phyloP scores from a whole-genome alignment of 2,329 filamentous ascomycete genomes.

The Calonectria pseudoreteaudii region DNA sequence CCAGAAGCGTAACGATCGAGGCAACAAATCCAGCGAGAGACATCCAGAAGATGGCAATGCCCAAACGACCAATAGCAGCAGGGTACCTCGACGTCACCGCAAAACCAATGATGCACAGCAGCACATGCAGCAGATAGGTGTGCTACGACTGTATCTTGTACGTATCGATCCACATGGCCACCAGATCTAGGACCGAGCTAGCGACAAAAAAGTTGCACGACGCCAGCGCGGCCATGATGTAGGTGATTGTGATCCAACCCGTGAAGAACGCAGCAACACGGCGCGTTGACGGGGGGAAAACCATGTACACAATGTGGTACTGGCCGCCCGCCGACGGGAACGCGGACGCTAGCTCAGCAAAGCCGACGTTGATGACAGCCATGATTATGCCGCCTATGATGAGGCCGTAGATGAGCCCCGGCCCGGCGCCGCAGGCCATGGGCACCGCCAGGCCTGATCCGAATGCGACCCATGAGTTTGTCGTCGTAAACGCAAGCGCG shows the following conservation, averaged over 20 bases:
- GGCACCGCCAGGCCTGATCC: conserved; percentile 40
- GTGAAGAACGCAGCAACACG: conserved; percentile 40
- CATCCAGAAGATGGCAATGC: conserved; percentile 37
- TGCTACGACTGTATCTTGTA: conserved; percentile 40
- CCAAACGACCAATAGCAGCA: conserved; percentile 37
- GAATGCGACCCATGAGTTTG: conserved; percentile 43
- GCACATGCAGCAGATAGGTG: conserved; percentile 39
- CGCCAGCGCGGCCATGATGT: conserved; percentile 40
- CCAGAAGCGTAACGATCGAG: conserved; percentile 35
- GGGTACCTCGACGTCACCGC: conserved; percentile 34
- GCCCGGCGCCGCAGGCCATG: conserved; percentile 39
- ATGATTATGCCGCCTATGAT: conserved; percentile 37
- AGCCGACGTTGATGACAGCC: conserved; percentile 39
- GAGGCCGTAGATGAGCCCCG: conserved; percentile 41
- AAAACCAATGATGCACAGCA: conserved; percentile 39
- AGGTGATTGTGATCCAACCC: conserved; percentile 40
- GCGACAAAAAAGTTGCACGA: conserved; percentile 44
- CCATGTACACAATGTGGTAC: conserved; percentile 44
- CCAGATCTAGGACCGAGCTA: conserved; percentile 38
- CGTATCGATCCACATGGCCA: conserved; percentile 31
- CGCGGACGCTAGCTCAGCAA: conserved; percentile 41
- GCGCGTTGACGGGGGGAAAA: conserved; percentile 36
- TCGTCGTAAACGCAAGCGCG: conserved; percentile 43
- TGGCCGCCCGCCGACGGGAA: conserved; percentile 42
- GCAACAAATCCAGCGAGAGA: conserved; percentile 39